Percentiles rank a stretch among this genome's conserved stretches.
Evolutionary conservation across 2,329 filamentous ascomycete genomes (phyloP).

Genomic region (Anisogramma anomala): DNA sequence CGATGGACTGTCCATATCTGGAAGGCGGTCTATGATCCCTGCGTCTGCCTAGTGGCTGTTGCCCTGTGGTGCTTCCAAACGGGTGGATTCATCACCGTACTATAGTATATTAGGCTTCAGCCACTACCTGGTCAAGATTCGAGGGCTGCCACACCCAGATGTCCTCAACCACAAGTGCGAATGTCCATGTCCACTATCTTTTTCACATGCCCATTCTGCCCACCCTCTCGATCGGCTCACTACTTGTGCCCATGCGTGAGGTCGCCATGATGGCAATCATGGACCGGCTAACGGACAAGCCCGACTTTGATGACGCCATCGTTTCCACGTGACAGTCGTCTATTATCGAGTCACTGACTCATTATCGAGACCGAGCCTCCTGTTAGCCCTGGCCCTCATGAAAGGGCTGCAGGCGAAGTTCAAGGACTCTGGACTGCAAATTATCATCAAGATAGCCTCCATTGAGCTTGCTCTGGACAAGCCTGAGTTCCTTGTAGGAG

Average conservation of each 20-base stretch:
- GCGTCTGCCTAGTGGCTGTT: no score
- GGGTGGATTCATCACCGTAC: no score
- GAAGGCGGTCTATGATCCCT: not conserved
- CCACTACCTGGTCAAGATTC: no score
- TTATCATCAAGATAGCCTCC: slow-evolving; percentile 52
- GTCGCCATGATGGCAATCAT: slow-evolving; percentile 11
- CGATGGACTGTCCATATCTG: not conserved
- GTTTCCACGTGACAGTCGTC: slow-evolving; percentile 21
- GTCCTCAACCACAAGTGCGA: not conserved
- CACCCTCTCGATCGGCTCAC: slow-evolving; percentile 6
- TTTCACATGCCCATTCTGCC: not conserved
- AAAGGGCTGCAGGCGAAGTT: slow-evolving; percentile 14
- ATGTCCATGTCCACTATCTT: no score
- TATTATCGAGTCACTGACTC: not conserved
- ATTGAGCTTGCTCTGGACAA: slow-evolving; percentile 49
- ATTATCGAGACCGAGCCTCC: no score
- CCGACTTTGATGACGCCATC: slow-evolving; percentile 23
- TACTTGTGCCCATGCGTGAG: slow-evolving; percentile 14
- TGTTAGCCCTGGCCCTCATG: slow-evolving; percentile 11
- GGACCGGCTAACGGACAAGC: slow-evolving; percentile 11
- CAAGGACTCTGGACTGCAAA: slow-evolving; percentile 33
- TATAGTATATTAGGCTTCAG: no score
- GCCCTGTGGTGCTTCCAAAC: no score
- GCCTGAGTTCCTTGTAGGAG: slow-evolving; percentile 39
- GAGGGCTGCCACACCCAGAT: slow-evolving; percentile 2